Percentiles rank a stretch among this genome's conserved stretches.
Conservation (phyloP, 73 alveolate genomes). For the Urostyla sp. region DNA sequence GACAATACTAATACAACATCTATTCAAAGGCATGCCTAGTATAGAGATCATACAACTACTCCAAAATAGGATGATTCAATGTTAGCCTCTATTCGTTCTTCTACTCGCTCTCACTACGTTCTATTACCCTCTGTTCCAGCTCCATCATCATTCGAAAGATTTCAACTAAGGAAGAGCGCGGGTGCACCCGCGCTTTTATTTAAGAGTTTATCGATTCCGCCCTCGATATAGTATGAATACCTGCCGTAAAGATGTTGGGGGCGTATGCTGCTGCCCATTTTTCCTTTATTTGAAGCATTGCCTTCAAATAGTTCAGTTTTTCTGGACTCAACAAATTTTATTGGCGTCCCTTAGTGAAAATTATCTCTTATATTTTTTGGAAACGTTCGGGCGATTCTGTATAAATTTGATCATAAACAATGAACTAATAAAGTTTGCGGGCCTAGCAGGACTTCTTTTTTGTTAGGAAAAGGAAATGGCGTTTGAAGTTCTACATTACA, state of each 20-base stretch:
- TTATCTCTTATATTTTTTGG: neutral
- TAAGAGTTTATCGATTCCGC: constrained; percentile 61
- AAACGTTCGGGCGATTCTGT: constrained; percentile 38
- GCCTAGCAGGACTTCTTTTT: constrained; percentile 48
- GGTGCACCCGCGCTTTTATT: constrained; percentile 49
- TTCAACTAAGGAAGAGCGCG: constrained; percentile 45
- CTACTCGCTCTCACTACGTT: constrained; percentile 26
- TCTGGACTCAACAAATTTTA: constrained; percentile 18
- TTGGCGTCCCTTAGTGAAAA: constrained; percentile 19
- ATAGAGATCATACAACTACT: constrained; percentile 33
- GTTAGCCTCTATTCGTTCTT: constrained; percentile 21
- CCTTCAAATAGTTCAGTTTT: constrained; percentile 37
- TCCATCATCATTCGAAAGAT: constrained; percentile 34
- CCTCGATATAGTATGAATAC: constrained; percentile 64
- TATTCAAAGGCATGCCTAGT: constrained; percentile 56
- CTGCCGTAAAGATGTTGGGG: constrained; percentile 51
- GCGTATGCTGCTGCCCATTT: constrained; percentile 66
- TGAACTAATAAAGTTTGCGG: constrained; percentile 37
- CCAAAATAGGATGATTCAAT: constrained; percentile 57
- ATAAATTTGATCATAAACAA: constrained; percentile 39
- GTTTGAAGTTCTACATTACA: constrained; percentile 60
- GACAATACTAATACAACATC: constrained; percentile 45
- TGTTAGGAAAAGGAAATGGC: constrained; percentile 48
- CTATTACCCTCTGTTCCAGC: constrained; percentile 46
- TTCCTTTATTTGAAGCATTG: constrained; percentile 38